These are phyloP conservation scores for Ormosia semicastrata DNA, from an alignment of 306 rosid species.

Conservation along the genomic window DNA sequence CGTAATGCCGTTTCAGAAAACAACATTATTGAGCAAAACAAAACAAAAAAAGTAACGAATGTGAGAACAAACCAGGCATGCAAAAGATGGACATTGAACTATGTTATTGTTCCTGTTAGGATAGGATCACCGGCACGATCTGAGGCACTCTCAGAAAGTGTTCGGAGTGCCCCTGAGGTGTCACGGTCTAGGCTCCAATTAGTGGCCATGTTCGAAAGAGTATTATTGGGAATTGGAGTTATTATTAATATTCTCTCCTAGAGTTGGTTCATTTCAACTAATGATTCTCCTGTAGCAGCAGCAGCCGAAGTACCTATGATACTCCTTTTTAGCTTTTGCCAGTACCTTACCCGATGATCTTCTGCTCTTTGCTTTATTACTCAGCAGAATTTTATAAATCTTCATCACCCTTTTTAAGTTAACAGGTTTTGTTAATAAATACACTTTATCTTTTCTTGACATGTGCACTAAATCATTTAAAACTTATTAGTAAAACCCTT, in stretches of 20 bases:
- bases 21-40: background rate
- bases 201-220: constrained; percentile 36
- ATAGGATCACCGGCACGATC: constrained; percentile 38
- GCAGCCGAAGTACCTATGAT: constrained; percentile 35
- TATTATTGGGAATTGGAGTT: constrained; percentile 71
- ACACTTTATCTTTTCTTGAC: too few species aligned
- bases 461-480: too few species aligned
- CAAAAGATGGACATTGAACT: constrained; percentile 8
- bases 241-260: constrained; percentile 24
- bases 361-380: background rate
- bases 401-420: background rate
- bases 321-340: constrained; percentile 42
- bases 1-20: background rate
- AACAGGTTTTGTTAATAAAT: too few species aligned
- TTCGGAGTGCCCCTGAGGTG: constrained; percentile 78
- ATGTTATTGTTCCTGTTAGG: constrained; percentile 25
- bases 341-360: background rate
- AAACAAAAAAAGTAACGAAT: constrained; percentile 13
- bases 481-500: background rate
- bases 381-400: constrained; percentile 12
- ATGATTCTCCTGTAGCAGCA: constrained; percentile 24
- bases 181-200: constrained; percentile 36
- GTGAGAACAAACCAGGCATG: background rate
- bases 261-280: constrained; percentile 48
- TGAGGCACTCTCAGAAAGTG: constrained; percentile 44